Base-by-base conservation (phyloP, 805 yeast genomes). In the Candida ortonii region DNA sequence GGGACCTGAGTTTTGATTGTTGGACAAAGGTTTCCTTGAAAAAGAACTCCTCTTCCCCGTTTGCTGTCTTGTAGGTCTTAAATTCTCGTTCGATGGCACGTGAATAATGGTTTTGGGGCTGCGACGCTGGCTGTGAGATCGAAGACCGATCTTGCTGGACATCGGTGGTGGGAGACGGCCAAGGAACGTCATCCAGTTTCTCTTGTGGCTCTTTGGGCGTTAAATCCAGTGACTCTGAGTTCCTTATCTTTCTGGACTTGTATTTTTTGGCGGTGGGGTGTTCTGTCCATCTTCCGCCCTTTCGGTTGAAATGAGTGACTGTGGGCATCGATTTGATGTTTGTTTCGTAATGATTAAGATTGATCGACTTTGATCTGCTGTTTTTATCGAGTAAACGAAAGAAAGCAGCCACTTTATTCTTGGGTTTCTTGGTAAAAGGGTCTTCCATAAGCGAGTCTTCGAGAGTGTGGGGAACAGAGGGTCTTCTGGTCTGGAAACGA, bases 281-380 rank as follows among this genome's bases (percentile, higher is more conserved):
- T 21, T 41, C 49, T 12, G 38, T 32, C 54, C 54, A 49, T 20
- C 39, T 28, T 16, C 51, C 50, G 15, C 41, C 39, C 13, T 42
- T 36, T 14, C 54, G 39, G 23, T 40, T 45, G 23, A 49, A 29
- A n/a, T 36, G 39, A 16, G 50, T 45, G 33, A 43, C 52, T 36
- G 48, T 44, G 11, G 53, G 53, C 53, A 49, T 49, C n/a, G 50
- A 43, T 21, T 36, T 21, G 15, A 49, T 47, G 25, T 45, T 36
- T 6, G 44, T 47, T 12, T 37, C 41, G 16, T 30, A 36, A 8
- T 34, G 20, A 12, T 26, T 35, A 16, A 46, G 24, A 25, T 42
- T 37, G 14, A 37, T 36, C 7, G 32, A 29, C 13, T 25, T 34
- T 12, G 31, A 18, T 4, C 39, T 30, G 17, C 30, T 20, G 12